phyloP scores from a whole-genome alignment of 805 yeast genomes.

The Saccharomycopsis sp. region DNA sequence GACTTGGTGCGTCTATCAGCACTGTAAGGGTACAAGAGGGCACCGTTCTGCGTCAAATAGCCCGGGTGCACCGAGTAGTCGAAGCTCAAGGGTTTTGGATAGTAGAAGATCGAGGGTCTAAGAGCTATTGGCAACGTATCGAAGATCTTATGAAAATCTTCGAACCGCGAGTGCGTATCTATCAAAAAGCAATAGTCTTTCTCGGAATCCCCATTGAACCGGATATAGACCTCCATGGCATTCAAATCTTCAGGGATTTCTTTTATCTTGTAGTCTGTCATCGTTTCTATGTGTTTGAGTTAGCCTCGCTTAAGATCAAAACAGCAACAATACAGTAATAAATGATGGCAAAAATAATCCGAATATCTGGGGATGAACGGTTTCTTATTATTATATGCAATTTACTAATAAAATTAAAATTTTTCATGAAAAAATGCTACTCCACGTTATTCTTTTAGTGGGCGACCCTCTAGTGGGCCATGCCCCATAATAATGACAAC shows the following conservation, averaged over 20 bases:
- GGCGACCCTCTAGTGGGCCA: background rate
- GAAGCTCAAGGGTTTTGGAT: constrained; percentile 58
- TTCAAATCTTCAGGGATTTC: constrained; percentile 21
- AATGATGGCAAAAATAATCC: background rate
- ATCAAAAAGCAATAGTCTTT: constrained; percentile 87
- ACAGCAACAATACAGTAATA: background rate
- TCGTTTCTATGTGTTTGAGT: no score
- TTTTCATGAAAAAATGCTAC: background rate
- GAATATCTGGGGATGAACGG: background rate
- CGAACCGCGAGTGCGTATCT: constrained; percentile 50
- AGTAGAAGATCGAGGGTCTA: constrained; percentile 74
- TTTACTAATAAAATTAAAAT: no score
- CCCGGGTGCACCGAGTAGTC: constrained; percentile 66
- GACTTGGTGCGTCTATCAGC: constrained; percentile 37
- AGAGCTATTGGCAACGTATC: constrained; percentile 62
- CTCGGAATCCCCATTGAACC: constrained; percentile 79
- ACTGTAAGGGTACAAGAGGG: constrained; percentile 57
- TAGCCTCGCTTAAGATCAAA: no score
- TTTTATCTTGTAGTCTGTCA: background rate
- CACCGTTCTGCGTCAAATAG: constrained; percentile 75
- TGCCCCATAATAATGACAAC: background rate
- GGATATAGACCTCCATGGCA: constrained; percentile 54
- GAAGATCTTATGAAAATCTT: constrained; percentile 56
- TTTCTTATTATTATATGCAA: background rate
- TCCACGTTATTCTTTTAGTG: background rate